These are phyloP conservation scores for Leucosporidium scottii DNA, from an alignment of 768 basidiomycete genomes.

Conservation along the genomic window DNA sequence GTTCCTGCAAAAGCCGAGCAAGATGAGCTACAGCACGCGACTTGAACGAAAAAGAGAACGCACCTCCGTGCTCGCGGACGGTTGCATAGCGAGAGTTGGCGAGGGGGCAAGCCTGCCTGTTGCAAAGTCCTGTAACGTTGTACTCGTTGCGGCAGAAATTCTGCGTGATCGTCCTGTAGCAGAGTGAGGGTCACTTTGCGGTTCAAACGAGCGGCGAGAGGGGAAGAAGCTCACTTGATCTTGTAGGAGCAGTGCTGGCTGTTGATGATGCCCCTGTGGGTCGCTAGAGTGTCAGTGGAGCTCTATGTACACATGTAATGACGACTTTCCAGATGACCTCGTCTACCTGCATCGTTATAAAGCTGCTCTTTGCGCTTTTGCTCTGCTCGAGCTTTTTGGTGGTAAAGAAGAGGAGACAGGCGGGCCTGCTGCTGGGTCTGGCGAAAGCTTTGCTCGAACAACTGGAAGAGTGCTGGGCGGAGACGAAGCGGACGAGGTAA, in stretches of 20 bases:
- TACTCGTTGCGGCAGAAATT: conserved; percentile 99
- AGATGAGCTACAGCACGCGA: conserved; percentile 3
- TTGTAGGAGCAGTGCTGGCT: conserved; percentile 94
- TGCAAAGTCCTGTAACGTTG: conserved; percentile 94
- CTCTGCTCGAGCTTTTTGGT: too few species aligned
- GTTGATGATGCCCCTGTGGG: conserved; percentile 28
- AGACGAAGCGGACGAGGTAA: too few species aligned
- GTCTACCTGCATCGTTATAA: conserved; percentile 52
- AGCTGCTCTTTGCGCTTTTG: neutral
- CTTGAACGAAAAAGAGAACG: conserved; percentile 3
- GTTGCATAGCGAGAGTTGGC: conserved; percentile 97
- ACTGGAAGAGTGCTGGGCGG: too few species aligned
- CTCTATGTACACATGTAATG: conserved; percentile 38
- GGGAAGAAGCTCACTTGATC: conserved; percentile 70
- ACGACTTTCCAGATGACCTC: conserved; percentile 96
- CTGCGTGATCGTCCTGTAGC: conserved; percentile 74
- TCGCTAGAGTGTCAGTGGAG: neutral
- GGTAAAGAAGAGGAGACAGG: too few species aligned
- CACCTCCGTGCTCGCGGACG: conserved; percentile 92
- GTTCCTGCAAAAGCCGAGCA: conserved; percentile 50
- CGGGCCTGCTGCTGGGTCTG: too few species aligned
- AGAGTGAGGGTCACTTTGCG: neutral
- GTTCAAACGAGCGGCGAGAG: neutral
- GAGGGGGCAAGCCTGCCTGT: conserved; percentile 89
- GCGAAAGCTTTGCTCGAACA: too few species aligned